phyloP scores from a whole-genome alignment of 2,329 filamentous ascomycete species.

The Diatrype stigma region DNA sequence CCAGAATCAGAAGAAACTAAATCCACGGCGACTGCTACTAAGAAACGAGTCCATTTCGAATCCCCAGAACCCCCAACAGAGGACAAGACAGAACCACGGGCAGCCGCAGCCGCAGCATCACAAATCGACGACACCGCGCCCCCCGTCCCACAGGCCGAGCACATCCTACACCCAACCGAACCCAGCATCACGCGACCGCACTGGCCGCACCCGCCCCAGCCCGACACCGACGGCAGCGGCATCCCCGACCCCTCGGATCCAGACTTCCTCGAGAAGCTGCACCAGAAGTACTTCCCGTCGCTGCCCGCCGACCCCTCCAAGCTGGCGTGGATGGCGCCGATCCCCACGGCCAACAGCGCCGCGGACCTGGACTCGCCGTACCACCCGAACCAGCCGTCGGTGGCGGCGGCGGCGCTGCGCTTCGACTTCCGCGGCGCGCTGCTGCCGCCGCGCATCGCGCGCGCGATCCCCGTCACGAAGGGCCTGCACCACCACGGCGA shows the following conservation, averaged over 20 bases:
- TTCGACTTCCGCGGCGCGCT: conserved; percentile 85
- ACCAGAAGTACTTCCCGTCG: conserved; percentile 89
- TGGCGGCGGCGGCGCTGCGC: conserved; percentile 73
- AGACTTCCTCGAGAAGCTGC: conserved; percentile 77
- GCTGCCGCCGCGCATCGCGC: conserved; percentile 70
- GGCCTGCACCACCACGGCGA: conserved; percentile 92
- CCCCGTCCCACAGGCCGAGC: conserved; percentile 9
- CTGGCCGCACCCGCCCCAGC: conserved; percentile 58
- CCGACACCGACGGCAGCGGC: conserved; percentile 37
- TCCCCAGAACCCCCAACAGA: background rate
- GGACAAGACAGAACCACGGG: conserved; percentile 1
- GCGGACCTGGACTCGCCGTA: conserved; percentile 73
- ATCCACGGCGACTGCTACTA: background rate
- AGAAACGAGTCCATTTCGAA: conserved; percentile 1
- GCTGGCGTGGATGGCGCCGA: conserved; percentile 83
- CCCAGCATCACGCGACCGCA: conserved; percentile 39
- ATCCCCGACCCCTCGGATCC: conserved; percentile 82
- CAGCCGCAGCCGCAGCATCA: conserved; percentile 22
- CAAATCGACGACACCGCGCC: conserved; percentile 22
- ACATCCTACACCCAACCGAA: conserved; percentile 9
- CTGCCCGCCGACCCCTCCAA: conserved; percentile 80
- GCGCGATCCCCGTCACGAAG: conserved; percentile 68
- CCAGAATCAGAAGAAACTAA: conserved; percentile 7
- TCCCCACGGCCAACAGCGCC: conserved; percentile 59
- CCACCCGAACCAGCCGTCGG: conserved; percentile 67